Evolutionary conservation across 352 stramenopile genomes (phyloP).

Genomic region (Saprolegnia parasitica): DNA sequence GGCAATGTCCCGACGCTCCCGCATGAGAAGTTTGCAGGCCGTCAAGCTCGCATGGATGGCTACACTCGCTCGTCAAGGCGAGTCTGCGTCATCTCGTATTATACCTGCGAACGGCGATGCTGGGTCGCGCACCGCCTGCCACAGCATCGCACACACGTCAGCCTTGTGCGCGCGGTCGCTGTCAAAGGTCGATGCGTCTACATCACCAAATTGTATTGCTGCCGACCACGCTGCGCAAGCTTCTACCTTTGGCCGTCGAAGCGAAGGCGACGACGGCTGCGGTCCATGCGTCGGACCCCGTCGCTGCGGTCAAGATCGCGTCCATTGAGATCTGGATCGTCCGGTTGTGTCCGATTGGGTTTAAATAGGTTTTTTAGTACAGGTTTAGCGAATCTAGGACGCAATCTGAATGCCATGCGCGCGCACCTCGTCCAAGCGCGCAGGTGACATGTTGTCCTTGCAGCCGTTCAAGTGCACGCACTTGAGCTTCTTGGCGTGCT

Average conservation of each 20-base stretch:
- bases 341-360: neutral
- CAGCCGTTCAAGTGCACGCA: slow-evolving; percentile 64
- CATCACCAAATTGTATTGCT: no score
- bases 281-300: neutral
- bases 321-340: slow-evolving; percentile 7
- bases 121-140: no score
- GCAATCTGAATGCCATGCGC: slow-evolving; percentile 7
- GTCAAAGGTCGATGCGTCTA: no score
- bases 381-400: neutral
- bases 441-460: slow-evolving; percentile 43
- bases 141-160: no score
- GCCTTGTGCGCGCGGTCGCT: no score
- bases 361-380: slow-evolving; percentile 5
- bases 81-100: no score
- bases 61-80: neutral
- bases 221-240: neutral
- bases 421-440: neutral
- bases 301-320: neutral
- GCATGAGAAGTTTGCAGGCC: slow-evolving; percentile 19
- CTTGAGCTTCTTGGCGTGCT: slow-evolving; percentile 28
- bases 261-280: neutral
- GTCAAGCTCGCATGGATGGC: neutral
- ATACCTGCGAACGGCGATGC: no score
- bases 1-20: slow-evolving; percentile 9
- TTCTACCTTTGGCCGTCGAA: neutral